These are phyloP conservation scores for Edaphochlamys debaryana DNA, from an alignment of 139 green algal genomes.

Conservation along the genomic window DNA sequence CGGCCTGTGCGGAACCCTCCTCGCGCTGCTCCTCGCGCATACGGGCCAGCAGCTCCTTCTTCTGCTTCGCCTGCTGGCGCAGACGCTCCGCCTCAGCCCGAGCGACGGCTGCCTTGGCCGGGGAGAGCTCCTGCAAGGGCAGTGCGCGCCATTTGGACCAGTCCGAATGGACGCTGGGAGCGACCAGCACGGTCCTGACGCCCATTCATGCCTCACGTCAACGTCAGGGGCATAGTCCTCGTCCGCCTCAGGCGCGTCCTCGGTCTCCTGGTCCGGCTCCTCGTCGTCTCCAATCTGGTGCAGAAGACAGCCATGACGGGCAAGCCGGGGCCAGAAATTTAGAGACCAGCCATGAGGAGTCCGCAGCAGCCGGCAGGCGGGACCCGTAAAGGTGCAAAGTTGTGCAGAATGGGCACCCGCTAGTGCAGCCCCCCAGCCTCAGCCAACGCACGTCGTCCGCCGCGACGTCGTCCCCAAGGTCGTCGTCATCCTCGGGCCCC, in stretches of 20 bases:
- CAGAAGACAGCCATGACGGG: no score
- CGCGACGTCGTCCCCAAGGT: constrained; percentile 32
- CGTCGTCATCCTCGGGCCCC: constrained; percentile 15
- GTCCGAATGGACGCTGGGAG: no score
- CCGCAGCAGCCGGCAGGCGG: no score
- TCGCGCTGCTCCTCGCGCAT: constrained; percentile 85
- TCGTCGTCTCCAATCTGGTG: constrained; percentile 21
- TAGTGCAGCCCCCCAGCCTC: no score
- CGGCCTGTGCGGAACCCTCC: no score
- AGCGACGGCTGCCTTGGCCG: constrained; percentile 66
- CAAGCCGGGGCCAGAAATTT: no score
- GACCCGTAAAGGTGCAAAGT: no score
- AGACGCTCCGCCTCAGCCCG: constrained; percentile 86
- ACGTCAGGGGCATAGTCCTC: constrained; percentile 24
- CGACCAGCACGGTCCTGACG: no score
- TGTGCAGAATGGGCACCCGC: no score
- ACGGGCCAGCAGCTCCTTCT: constrained; percentile 86
- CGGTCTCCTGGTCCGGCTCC: constrained; percentile 8
- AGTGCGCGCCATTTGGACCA: constrained; percentile 22
- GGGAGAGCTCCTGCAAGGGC: neutral
- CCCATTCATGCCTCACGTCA: constrained; percentile 18
- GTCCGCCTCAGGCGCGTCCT: constrained; percentile 24
- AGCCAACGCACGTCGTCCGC: no score
- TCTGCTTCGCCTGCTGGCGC: constrained; percentile 77
- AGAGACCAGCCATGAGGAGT: no score